A percentile compares a stretch with the other conserved stretches of the same genome.
Conservation (phyloP, 2,329 filamentous ascomycete species). For the Pseudogymnoascus sp. region DNA sequence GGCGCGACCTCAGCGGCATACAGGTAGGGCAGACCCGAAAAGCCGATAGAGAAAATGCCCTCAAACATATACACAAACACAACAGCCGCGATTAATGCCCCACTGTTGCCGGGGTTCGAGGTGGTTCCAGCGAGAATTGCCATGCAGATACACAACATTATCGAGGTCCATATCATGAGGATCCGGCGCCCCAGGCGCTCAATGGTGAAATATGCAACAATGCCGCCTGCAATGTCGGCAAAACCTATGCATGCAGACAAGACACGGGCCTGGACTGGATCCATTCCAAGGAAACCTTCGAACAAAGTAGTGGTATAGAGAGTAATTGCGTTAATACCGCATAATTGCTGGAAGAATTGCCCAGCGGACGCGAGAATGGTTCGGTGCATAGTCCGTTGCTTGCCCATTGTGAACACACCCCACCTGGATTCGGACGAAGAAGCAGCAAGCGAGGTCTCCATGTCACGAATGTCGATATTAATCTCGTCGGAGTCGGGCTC, state of each 20-base stretch:
- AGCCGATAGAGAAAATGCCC: constrained; percentile 33
- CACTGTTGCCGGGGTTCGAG: constrained; percentile 32
- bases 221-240: constrained; percentile 46
- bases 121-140: constrained; percentile 48
- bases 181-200: constrained; percentile 9
- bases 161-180: background rate
- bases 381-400: background rate
- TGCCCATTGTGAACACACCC: background rate
- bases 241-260: constrained; percentile 35
- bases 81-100: constrained; percentile 32
- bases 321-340: constrained; percentile 29
- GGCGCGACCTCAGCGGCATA: constrained; percentile 14
- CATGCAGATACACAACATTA: constrained; percentile 49
- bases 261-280: background rate
- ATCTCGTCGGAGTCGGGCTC: constrained; percentile 6
- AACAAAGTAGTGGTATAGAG: constrained; percentile 8
- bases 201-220: constrained; percentile 9
- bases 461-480: constrained; percentile 2
- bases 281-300: background rate
- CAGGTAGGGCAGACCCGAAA: constrained; percentile 10
- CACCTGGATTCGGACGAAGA: background rate
- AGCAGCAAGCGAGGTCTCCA: background rate
- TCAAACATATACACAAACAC: constrained; percentile 52
- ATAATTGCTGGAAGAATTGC: constrained; percentile 40
- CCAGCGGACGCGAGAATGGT: background rate